Percentiles rank a stretch among this genome's conserved stretches.
phyloP scores from a whole-genome alignment of 192 early-diverging fungal species.

The Dimargaris cristalligena region DNA sequence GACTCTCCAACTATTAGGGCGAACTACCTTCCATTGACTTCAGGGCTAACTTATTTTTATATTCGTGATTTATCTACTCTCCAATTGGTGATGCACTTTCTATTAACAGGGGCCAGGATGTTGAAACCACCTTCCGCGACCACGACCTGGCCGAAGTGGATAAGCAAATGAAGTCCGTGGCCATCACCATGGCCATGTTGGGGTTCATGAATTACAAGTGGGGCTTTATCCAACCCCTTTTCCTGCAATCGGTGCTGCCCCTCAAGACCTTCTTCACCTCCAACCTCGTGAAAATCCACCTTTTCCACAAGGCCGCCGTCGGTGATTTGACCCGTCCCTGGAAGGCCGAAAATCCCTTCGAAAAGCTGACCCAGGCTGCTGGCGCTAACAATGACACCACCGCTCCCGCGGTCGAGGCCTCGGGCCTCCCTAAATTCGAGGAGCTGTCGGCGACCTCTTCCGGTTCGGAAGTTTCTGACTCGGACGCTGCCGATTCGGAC shows the following conservation, averaged over 20 bases:
- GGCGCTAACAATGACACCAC: slow-evolving; percentile 8
- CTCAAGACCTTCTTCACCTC: slow-evolving; percentile 49
- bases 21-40: too few relatives aligned
- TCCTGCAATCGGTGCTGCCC: slow-evolving; percentile 71
- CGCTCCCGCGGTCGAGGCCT: slow-evolving; percentile 10
- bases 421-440: background rate
- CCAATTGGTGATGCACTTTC: too few relatives aligned
- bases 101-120: slow-evolving; percentile 20
- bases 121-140: slow-evolving; percentile 48
- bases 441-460: slow-evolving; percentile 1
- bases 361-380: slow-evolving; percentile 12
- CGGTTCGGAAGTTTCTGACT: background rate
- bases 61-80: too few relatives aligned
- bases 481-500: background rate
- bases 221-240: slow-evolving; percentile 71
- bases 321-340: slow-evolving; percentile 76
- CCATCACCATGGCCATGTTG: slow-evolving; percentile 54
- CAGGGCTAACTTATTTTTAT: too few relatives aligned
- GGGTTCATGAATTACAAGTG: slow-evolving; percentile 72
- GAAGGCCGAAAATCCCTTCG: slow-evolving; percentile 61
- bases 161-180: slow-evolving; percentile 49
- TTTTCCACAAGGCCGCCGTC: slow-evolving; percentile 53
- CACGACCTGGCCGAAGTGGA: slow-evolving; percentile 59
- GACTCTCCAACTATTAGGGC: too few relatives aligned
- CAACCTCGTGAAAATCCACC: slow-evolving; percentile 62